These are phyloP conservation scores for Neurospora tetraspora DNA, from an alignment of 495 filamentous ascomycete genomes.

Conservation along the genomic window DNA sequence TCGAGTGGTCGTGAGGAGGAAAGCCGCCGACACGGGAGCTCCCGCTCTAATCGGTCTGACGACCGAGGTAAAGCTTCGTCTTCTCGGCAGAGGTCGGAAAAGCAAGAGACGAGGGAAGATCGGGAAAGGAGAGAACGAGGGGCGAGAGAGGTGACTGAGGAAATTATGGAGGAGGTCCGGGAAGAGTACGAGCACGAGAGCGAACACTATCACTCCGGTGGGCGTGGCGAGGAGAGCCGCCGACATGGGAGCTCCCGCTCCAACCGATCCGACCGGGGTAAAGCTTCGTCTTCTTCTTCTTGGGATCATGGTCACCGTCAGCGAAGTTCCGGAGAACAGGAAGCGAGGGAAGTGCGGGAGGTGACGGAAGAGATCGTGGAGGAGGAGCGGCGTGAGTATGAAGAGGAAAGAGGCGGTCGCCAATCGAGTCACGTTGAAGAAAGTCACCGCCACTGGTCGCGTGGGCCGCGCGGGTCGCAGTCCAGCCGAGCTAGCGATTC, in stretches of 20 bases:
- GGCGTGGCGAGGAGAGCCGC: not conserved
- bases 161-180: conserved; percentile 75
- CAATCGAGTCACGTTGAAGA: not conserved
- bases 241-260: not conserved
- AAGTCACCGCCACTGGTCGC: not conserved
- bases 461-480: not conserved
- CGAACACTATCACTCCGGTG: not conserved
- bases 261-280: not conserved
- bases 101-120: conserved; percentile 45
- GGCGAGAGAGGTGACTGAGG: conserved; percentile 49
- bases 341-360: conserved; percentile 12
- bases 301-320: not conserved
- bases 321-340: not conserved
- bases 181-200: conserved; percentile 32
- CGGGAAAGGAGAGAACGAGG: conserved; percentile 13
- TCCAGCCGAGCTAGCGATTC: not conserved
- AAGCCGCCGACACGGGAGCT: not conserved
- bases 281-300: not conserved
- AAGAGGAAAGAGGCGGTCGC: not conserved
- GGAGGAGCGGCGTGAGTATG: not conserved
- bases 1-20: not conserved
- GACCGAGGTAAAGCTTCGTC: not conserved
- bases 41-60: not conserved
- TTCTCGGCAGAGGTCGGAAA: not conserved
- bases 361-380: conserved; percentile 1